These are phyloP conservation scores for Anastatica hierochuntica DNA, from an alignment of 345 rosid genomes.

Conservation along the genomic window DNA sequence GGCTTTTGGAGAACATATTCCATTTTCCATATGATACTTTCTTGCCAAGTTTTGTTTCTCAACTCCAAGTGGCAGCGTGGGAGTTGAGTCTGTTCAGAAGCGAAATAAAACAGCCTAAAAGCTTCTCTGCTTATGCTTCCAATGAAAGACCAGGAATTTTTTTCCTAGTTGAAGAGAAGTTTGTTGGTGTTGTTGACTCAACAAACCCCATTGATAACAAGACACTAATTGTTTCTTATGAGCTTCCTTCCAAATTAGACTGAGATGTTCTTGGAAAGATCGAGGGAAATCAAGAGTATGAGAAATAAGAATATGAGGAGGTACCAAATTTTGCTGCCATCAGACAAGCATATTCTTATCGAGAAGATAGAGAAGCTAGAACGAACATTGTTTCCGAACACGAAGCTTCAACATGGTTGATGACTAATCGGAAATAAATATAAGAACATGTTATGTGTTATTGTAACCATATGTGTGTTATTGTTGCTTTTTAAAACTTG, in stretches of 20 bases:
- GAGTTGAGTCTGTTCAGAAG: conserved; percentile 60
- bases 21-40: conserved; percentile 67
- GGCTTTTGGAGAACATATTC: conserved; percentile 63
- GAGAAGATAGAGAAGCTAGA: too few species aligned
- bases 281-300: conserved; percentile 59
- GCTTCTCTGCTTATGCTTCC: conserved; percentile 25
- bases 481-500: too few species aligned
- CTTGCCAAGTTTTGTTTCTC: conserved; percentile 59
- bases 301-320: conserved; percentile 77
- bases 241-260: conserved; percentile 53
- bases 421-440: too few species aligned
- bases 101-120: conserved; percentile 30
- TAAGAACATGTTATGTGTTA: too few species aligned
- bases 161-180: conserved; percentile 53
- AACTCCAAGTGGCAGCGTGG: conserved; percentile 52
- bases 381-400: too few species aligned
- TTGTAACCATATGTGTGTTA: too few species aligned
- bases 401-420: too few species aligned
- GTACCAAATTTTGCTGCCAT: conserved; percentile 42
- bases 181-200: conserved; percentile 32
- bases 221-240: conserved; percentile 30
- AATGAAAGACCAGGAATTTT: conserved; percentile 45
- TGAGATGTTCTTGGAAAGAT: conserved; percentile 58
- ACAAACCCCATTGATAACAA: conserved; percentile 34
- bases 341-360: too few species aligned